Conservation (phyloP, 768 basidiomycete genomes). For the Phallus indusiatus region DNA sequence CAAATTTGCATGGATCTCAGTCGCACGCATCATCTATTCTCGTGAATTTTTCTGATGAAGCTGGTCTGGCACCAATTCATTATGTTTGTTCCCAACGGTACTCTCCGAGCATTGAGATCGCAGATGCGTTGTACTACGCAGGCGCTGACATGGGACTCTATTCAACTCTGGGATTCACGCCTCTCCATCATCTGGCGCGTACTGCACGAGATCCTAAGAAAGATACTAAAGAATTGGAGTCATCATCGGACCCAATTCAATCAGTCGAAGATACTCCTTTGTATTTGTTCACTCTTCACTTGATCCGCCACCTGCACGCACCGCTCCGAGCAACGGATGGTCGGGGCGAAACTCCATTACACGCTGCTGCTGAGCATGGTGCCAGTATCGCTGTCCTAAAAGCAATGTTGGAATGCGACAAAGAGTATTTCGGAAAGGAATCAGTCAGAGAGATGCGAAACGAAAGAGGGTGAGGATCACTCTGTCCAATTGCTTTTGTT, state of each 20-base stretch:
- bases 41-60: conserved; percentile 57
- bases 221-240: neutral
- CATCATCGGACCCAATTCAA: neutral
- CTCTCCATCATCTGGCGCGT: conserved; percentile 17
- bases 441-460: conserved; percentile 53
- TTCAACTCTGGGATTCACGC: conserved; percentile 41
- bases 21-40: conserved; percentile 34
- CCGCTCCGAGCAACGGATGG: conserved; percentile 58
- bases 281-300: conserved; percentile 54
- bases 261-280: conserved; percentile 23
- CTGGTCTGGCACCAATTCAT: conserved; percentile 69
- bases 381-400: conserved; percentile 51
- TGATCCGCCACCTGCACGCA: conserved; percentile 59
- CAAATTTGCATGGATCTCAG: neutral
- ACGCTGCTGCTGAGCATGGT: conserved; percentile 71
- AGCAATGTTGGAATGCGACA: conserved; percentile 58
- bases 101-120: conserved; percentile 45
- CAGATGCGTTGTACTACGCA: conserved; percentile 66
- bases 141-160: conserved; percentile 69
- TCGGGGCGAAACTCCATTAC: conserved; percentile 68
- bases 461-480: conserved; percentile 51
- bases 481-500: neutral
- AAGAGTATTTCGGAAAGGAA: conserved; percentile 24
- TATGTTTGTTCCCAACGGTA: conserved; percentile 47
- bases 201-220: conserved; percentile 9